Conservation (phyloP, 805 yeast genomes). For the Wickerhamiella sorbophila region DNA sequence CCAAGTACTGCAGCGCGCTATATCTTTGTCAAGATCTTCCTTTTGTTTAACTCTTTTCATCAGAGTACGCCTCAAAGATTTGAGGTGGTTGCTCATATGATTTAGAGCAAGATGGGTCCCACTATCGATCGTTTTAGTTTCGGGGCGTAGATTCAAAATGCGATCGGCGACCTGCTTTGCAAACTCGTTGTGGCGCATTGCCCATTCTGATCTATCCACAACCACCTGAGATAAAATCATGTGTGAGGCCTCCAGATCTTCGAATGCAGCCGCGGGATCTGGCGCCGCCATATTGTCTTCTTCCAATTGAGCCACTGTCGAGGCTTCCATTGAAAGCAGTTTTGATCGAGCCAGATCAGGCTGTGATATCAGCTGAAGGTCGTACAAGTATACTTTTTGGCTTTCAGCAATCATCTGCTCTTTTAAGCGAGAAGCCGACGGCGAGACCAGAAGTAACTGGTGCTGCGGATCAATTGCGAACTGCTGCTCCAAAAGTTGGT, state of each 20-base stretch:
- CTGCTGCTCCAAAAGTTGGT: slow-evolving; percentile 9
- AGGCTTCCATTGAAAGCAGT: not conserved
- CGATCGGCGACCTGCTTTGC: not conserved
- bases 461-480: slow-evolving; percentile 13
- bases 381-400: slow-evolving; percentile 19
- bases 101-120: slow-evolving; percentile 6
- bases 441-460: slow-evolving; percentile 20
- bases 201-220: slow-evolving; percentile 3
- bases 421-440: slow-evolving; percentile 18
- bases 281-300: not conserved
- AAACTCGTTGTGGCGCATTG: not conserved
- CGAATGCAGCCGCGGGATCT: not conserved
- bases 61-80: slow-evolving; percentile 1
- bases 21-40: slow-evolving; percentile 10
- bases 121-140: slow-evolving; percentile 1
- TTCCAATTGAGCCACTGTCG: not conserved
- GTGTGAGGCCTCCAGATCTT: not conserved
- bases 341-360: not conserved
- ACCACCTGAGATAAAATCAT: not conserved
- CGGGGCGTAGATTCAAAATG: not conserved
- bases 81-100: slow-evolving; percentile 7
- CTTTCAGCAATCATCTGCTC: slow-evolving; percentile 17
- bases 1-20: slow-evolving; percentile 14
- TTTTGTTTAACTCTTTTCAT: slow-evolving; percentile 1
- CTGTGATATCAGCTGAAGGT: slow-evolving; percentile 11